Evolutionary conservation across 1,284 basidiomycete genomes (phyloP).

Genomic region (Leccinum idahoense): DNA sequence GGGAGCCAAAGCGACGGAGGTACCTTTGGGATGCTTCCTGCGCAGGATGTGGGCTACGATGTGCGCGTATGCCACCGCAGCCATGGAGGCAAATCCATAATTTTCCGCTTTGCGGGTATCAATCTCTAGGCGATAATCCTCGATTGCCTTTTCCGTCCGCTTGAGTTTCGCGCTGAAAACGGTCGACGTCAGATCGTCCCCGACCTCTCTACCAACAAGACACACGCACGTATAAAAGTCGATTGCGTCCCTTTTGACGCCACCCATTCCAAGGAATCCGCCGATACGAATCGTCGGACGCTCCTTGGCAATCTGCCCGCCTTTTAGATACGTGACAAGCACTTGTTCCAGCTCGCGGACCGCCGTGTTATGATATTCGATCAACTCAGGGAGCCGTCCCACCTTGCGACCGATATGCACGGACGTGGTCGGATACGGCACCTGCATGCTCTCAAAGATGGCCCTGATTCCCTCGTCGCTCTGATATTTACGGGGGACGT

Average conservation of each 20-base stretch:
- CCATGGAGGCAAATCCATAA: slow-evolving; percentile 93
- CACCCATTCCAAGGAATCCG: slow-evolving; percentile 66
- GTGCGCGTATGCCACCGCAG: slow-evolving; percentile 87
- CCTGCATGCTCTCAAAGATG: slow-evolving; percentile 60
- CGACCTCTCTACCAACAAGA: slow-evolving; percentile 7
- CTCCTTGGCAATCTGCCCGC: slow-evolving; percentile 57
- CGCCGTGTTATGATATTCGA: slow-evolving; percentile 73
- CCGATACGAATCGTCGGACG: slow-evolving; percentile 67
- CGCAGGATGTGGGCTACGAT: slow-evolving; percentile 70
- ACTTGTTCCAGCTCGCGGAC: slow-evolving; percentile 73
- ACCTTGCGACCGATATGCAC: slow-evolving; percentile 69
- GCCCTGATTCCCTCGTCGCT: slow-evolving; percentile 64
- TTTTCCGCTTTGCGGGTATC: slow-evolving; percentile 78
- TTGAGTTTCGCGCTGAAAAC: slow-evolving; percentile 58
- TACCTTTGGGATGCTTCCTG: slow-evolving; percentile 68
- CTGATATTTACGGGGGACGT: slow-evolving; percentile 58
- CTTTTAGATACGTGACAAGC: slow-evolving; percentile 73
- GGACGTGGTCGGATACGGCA: slow-evolving; percentile 71
- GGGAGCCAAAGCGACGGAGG: slow-evolving; percentile 68
- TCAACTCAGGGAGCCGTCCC: slow-evolving; percentile 61
- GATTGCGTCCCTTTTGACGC: slow-evolving; percentile 67
- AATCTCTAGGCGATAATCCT: slow-evolving; percentile 71
- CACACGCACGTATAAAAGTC: slow-evolving; percentile 57
- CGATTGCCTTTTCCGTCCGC: slow-evolving; percentile 75
- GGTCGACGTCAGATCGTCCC: slow-evolving; percentile 3